Percentiles rank a stretch among this genome's conserved stretches.
These are phyloP conservation scores for Hyphopichia wangnamkhiaoensis DNA, from an alignment of 1,139 yeast species.

Conservation along the genomic window DNA sequence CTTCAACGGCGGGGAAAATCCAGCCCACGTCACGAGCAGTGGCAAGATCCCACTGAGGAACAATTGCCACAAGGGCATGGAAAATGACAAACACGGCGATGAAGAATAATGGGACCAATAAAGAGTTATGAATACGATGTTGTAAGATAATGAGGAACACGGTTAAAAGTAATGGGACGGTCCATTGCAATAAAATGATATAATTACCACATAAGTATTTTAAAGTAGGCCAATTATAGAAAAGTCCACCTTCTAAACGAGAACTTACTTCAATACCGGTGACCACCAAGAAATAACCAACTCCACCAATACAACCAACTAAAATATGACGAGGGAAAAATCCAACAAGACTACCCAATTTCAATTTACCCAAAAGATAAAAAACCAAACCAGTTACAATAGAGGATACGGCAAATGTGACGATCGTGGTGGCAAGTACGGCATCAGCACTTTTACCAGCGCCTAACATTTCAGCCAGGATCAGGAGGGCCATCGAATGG, in stretches of 20 bases:
- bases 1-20: slow-evolving; percentile 72
- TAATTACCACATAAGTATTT: slow-evolving; percentile 39
- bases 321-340: slow-evolving; percentile 95
- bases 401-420: slow-evolving; percentile 81
- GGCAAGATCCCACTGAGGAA: slow-evolving; percentile 66
- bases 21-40: slow-evolving; percentile 74
- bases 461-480: slow-evolving; percentile 58
- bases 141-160: slow-evolving; percentile 61
- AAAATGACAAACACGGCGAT: slow-evolving; percentile 67
- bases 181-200: slow-evolving; percentile 65
- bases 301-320: slow-evolving; percentile 98
- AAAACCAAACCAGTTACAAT: slow-evolving; percentile 85
- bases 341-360: slow-evolving; percentile 83
- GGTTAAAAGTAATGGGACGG: slow-evolving; percentile 67
- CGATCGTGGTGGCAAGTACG: slow-evolving; percentile 82
- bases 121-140: slow-evolving; percentile 64
- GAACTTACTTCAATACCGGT: slow-evolving; percentile 93
- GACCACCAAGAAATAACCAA: slow-evolving; percentile 85
- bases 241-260: slow-evolving; percentile 70
- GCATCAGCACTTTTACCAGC: slow-evolving; percentile 52
- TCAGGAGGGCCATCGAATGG: slow-evolving; percentile 87
- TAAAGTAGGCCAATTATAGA: slow-evolving; percentile 61
- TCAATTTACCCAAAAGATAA: slow-evolving; percentile 71
- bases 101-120: slow-evolving; percentile 81
- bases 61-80: slow-evolving; percentile 63